Evolutionary conservation across 257 asterid genomes (phyloP), one percentile per base, ranked within the genome.

Genomic region (Ilex aquifolium): DNA sequence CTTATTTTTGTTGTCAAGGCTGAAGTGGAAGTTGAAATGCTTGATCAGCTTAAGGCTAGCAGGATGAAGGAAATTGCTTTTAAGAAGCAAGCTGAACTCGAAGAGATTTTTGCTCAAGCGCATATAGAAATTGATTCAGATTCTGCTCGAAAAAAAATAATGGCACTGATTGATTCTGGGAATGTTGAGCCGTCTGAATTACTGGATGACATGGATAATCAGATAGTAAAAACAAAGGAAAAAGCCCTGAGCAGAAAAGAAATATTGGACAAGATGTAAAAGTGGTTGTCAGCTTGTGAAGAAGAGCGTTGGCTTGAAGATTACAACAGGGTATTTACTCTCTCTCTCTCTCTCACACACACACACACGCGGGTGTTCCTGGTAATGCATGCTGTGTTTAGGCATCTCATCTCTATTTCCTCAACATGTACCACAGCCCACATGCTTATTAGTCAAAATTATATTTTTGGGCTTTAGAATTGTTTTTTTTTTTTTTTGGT

Each of bases 1-100:
- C 29, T 60, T 54, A 44, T 62, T 32, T 67, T 16, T 40, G 39
- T 21, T 52, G 65, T 72, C 57, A 77, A 93, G 99, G 97, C 91
- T 71, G 96, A 85, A 69, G 88, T 79, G 75, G 99, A 93, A 78
- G 99, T 86, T 69, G 95, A 90, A 78, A 90, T 97, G 77, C 99
- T 93, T 62, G 97, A 90, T 78, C 85, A 75, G 72, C 87, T 93
- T 7, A 93, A 93, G 56, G 13, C 6, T 50, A 3, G 56, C 7
- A 50, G 13, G 56, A 5, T 50, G 56, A 50, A 50, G 13, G 56
- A 50, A 50, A 50, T 50, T 50, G 17, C 56, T 50, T 50, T n/a
- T n/a, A 50, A 50, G 56, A 50, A 50, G 56, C 56, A 50, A 50
- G 56, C 56, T n/a, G 17, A 50, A 14, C 7, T 50, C 5, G 56